Conservation (phyloP, 768 basidiomycete genomes). For the Asterophora lycoperdoides region DNA sequence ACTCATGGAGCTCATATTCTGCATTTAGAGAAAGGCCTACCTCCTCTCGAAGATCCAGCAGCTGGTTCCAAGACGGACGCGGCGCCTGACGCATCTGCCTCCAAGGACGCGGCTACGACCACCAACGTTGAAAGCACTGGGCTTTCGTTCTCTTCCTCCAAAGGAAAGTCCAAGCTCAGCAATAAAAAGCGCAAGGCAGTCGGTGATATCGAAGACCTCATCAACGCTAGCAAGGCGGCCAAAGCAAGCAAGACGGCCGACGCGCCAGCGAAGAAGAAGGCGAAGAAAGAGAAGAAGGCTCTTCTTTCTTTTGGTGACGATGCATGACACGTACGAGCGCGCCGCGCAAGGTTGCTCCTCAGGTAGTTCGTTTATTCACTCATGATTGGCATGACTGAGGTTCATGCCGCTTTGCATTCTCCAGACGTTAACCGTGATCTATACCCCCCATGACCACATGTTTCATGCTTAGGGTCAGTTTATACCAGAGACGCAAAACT, state of each 20-base stretch:
- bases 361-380: neutral
- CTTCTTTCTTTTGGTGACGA: conserved; percentile 60
- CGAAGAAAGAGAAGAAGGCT: conserved; percentile 46
- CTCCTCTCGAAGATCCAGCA: conserved; percentile 43
- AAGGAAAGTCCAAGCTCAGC: conserved; percentile 23
- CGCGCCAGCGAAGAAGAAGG: conserved; percentile 45
- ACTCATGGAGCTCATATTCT: neutral
- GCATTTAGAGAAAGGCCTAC: conserved; percentile 53
- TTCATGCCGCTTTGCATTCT: neutral
- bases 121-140: conserved; percentile 23
- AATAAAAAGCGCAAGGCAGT: conserved; percentile 39
- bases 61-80: conserved; percentile 17
- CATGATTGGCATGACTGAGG: neutral
- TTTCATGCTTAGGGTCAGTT: too few species aligned
- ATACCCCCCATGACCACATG: too few species aligned
- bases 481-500: too few species aligned
- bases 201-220: conserved; percentile 19
- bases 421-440: too few species aligned
- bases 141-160: conserved; percentile 45
- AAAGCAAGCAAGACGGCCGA: conserved; percentile 30
- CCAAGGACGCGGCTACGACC: conserved; percentile 7
- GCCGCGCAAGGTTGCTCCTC: neutral
- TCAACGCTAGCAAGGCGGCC: neutral
- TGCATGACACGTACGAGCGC: conserved; percentile 26
- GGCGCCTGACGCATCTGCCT: conserved; percentile 7